These are phyloP conservation scores for Quercus tomentella DNA, from an alignment of 331 rosid species.

Conservation along the genomic window DNA sequence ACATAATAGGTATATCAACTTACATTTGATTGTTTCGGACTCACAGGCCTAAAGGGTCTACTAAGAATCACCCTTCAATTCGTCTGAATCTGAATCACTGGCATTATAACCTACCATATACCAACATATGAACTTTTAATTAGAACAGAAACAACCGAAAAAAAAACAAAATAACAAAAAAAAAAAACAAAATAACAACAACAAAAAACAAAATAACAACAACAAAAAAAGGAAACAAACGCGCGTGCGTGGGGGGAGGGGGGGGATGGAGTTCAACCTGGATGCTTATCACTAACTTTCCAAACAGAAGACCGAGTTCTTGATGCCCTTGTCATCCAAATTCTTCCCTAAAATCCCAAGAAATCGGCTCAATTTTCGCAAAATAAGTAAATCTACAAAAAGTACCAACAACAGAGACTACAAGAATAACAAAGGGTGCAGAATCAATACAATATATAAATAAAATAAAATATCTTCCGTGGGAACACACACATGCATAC, in stretches of 20 bases:
- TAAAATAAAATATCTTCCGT: neutral
- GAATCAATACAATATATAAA: neutral
- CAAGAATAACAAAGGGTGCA: neutral
- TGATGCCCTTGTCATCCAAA: conserved; percentile 88
- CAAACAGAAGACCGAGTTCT: conserved; percentile 82
- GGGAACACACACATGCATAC: too few species aligned
- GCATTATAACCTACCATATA: conserved; percentile 80
- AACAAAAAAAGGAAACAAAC: too few species aligned
- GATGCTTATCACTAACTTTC: conserved; percentile 87
- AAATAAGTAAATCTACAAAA: neutral
- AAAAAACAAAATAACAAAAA: neutral
- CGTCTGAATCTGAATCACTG: conserved; percentile 96
- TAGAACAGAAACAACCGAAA: neutral
- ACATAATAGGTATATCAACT: conserved; percentile 22
- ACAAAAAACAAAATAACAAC: neutral
- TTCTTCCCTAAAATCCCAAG: conserved; percentile 57
- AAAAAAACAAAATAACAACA: too few species aligned
- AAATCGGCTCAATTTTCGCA: neutral
- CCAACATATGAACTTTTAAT: conserved; percentile 12
- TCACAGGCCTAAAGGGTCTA: neutral
- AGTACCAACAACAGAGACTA: neutral
- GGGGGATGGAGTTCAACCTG: conserved; percentile 43
- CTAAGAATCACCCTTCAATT: conserved; percentile 58
- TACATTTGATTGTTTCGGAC: conserved; percentile 35
- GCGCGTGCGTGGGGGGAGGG: neutral